Base-by-base conservation (phyloP, 192 early-diverging fungal species). In the Backusella luteola region DNA sequence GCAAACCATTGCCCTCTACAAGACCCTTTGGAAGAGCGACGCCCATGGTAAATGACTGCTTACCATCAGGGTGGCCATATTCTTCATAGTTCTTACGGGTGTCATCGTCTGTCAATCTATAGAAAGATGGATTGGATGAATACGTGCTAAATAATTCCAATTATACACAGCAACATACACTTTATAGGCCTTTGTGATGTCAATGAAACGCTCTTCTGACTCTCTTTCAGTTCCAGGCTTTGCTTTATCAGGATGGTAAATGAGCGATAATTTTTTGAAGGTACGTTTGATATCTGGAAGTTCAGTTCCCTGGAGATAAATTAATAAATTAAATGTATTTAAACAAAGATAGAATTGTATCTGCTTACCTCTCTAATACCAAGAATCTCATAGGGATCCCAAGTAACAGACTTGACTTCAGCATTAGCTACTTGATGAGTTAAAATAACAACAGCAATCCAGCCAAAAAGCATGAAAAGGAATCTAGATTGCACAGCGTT, bases 1-100 rank as follows among this genome's bases (percentile, higher is more conserved):
- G 92, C 14, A 87, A 87, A 76, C 89, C 92, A 82, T 97, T 96
- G 19, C 92, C 88, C 77, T 97, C 95, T 0, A 98, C 94, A 14
- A 99, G 84, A 87, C 94, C 94, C 66, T 88, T 88, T 5, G 98
- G 98, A 44, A 99, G 88, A 4, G 98, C 98, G 80, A 99, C 93
- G 52, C 96, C 96, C 89, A 98, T 93, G 41, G 91, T 86, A 75
- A 92, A 90, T 26, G 94, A 91, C 84, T 98, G 96, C 78, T 94
- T 96, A 15, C 98, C 98, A 81, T 99, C 98, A 19, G 98, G 97
- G 82, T 98, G 95, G 69, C 97, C 97, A 75, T 88, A 97, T 81
- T 99, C 95, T 76, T 98, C 96, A 86, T 92, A 99, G 82, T 94
- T 95, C 77, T 94, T 91, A 73, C 93, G 90, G 23, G 90, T 93